Conservation (phyloP, 257 asterid species). For the Nicotiana undulata region DNA sequence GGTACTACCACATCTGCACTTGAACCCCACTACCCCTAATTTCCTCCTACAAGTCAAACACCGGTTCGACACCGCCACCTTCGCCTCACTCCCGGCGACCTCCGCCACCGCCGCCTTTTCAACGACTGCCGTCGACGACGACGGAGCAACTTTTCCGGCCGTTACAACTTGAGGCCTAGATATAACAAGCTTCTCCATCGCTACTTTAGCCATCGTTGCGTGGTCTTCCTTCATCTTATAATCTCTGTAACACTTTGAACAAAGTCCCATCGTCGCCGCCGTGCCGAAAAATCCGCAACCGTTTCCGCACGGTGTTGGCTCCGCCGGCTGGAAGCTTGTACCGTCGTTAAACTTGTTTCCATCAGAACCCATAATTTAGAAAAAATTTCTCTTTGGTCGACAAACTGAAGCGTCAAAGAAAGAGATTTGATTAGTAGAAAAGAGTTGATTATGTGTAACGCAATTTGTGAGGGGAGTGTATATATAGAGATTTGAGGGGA, state of each 20-base stretch:
- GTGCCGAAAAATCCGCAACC: slow-evolving; percentile 53
- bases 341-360: slow-evolving; percentile 33
- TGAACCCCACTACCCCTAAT: slow-evolving; percentile 34
- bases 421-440: not conserved
- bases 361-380: slow-evolving; percentile 27
- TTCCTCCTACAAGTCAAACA: slow-evolving; percentile 36
- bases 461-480: not conserved
- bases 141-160: not conserved
- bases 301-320: slow-evolving; percentile 23
- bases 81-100: not conserved
- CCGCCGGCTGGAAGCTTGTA: slow-evolving; percentile 30
- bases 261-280: slow-evolving; percentile 34
- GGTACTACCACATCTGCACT: slow-evolving; percentile 41
- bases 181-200: slow-evolving; percentile 24
- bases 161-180: not conserved
- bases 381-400: not conserved
- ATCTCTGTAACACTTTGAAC: slow-evolving; percentile 41
- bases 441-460: not conserved
- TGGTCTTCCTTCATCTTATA: slow-evolving; percentile 26
- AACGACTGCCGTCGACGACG: not conserved
- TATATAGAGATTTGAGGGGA: not conserved
- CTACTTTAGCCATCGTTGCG: slow-evolving; percentile 24
- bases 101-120: not conserved
- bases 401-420: not conserved
- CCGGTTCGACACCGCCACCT: slow-evolving; percentile 11